These are phyloP conservation scores for Exophiala sideris DNA, from an alignment of 2,329 filamentous ascomycete genomes.

Conservation along the genomic window DNA sequence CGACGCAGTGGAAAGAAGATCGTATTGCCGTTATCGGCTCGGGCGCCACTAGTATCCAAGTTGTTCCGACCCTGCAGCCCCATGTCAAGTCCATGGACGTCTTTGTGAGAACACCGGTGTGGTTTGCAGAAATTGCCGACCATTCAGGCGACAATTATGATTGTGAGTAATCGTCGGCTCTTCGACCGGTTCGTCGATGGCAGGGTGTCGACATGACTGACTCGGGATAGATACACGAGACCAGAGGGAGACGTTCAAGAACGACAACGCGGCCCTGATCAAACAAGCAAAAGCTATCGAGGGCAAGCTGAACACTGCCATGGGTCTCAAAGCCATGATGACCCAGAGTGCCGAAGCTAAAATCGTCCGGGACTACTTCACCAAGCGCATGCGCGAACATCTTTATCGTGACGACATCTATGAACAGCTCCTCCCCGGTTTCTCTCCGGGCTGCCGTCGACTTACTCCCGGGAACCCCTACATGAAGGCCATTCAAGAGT, in stretches of 20 bases:
- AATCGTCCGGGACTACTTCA: conserved; percentile 33
- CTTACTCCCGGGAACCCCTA: conserved; percentile 47
- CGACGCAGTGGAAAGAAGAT: conserved; percentile 41
- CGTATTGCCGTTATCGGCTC: conserved; percentile 44
- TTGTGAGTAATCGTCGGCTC: conserved; percentile 29
- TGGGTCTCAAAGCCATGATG: too few species aligned
- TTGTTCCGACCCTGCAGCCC: conserved; percentile 46
- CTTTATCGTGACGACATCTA: conserved; percentile 51
- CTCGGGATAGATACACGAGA: conserved; percentile 21
- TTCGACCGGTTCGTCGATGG: too few species aligned
- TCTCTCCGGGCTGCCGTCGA: conserved; percentile 42
- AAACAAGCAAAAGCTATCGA: conserved; percentile 45
- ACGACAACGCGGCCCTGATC: conserved; percentile 39
- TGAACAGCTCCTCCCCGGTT: conserved; percentile 41
- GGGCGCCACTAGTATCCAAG: conserved; percentile 43
- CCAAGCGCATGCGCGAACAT: conserved; percentile 45
- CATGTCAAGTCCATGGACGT: conserved; percentile 44
- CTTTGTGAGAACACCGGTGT: conserved; percentile 38
- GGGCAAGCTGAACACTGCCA: conserved; percentile 41
- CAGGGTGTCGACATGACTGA: too few species aligned
- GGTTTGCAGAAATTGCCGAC: conserved; percentile 41
- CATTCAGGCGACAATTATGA: conserved; percentile 44
- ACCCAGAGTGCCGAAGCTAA: conserved; percentile 27
- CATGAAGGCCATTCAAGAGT: conserved; percentile 47
- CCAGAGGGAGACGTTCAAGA: conserved; percentile 38